Evolutionary conservation across 306 rosid species (phyloP), one percentile per base, ranked within the genome.

Genomic region (Trifolium repens): DNA sequence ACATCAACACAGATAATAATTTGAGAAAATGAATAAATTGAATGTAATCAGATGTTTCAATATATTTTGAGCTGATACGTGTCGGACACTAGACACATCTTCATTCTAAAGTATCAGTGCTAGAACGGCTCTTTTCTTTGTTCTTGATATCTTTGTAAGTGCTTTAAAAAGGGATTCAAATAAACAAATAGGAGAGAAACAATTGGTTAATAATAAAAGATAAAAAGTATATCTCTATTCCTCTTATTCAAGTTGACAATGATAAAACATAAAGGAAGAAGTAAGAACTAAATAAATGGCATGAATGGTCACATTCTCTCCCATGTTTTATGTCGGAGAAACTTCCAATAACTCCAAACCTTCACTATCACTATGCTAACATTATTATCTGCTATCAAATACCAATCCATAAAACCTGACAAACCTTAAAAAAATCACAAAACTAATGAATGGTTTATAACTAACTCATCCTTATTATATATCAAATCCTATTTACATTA

Each of bases 261-360:
- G 63, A 75, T 58, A 66, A 32, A 16, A 69, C 44, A 80, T 10
- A 62, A 75, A 70, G 55, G 55, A 75, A 76, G 67, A 42, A 52
- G 61, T 15, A 61, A 34, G 59, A 54, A 53, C 58, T 22, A 70
- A 68, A 60, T 19, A 69, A 68, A 55, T 53, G 47, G 27, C 52
- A 63, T 12, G 43, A 87, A 78, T 47, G 66, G 78, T 24, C 89
- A 91, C 94, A 91, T 91, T 90, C 98, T 88, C 70, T 83, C 85
- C 96, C 96, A 91, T 92, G 92, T 91, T 85, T 87, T 76, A 80
- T 91, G 97, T 94, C 91, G 96, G 96, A 86, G 88, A 85, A 84
- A 76, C 80, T 90, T 85, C 88, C 87, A 87, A 82, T 85, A 84
- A 85, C 50, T 85, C 89, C 97, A 91, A 91, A 88, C 46, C 84